Evolutionary conservation across 768 basidiomycete species (phyloP).

Genomic region (Calocybe gangraenosa): DNA sequence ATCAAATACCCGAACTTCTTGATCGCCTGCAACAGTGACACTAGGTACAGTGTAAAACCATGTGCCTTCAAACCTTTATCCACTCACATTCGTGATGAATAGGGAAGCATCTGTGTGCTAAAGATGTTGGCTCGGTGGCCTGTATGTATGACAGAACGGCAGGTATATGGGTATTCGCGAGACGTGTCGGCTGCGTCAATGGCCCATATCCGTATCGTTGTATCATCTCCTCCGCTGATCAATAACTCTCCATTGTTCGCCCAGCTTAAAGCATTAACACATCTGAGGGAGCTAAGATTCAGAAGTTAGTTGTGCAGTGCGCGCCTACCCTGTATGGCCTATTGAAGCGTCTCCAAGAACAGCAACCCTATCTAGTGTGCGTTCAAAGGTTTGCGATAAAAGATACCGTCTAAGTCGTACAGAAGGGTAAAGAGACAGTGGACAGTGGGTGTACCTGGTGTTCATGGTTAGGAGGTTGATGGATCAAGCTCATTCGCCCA

Average conservation of each 20-base stretch:
- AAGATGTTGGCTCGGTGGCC: constrained; percentile 86
- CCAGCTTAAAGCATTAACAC: constrained; percentile 79
- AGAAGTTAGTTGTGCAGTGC: not conserved
- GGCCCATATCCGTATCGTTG: constrained; percentile 76
- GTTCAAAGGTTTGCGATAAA: constrained; percentile 22
- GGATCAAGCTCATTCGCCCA: too few species aligned
- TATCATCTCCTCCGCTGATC: constrained; percentile 72
- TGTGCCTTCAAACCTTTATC: constrained; percentile 11
- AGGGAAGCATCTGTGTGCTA: constrained; percentile 74
- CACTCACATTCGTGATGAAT: constrained; percentile 71
- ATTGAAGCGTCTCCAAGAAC: constrained; percentile 55
- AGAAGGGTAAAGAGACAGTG: constrained; percentile 18
- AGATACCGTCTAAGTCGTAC: constrained; percentile 24
- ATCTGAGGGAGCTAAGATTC: constrained; percentile 34
- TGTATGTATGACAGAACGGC: constrained; percentile 65
- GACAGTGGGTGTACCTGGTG: constrained; percentile 5
- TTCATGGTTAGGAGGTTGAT: not conserved
- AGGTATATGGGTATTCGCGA: constrained; percentile 61
- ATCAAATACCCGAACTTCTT: constrained; percentile 77
- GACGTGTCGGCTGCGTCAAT: constrained; percentile 43
- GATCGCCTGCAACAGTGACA: constrained; percentile 71
- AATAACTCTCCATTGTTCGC: constrained; percentile 60
- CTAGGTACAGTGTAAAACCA: constrained; percentile 28
- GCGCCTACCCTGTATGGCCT: constrained; percentile 67
- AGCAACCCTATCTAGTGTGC: constrained; percentile 60